phyloP scores from a whole-genome alignment of 495 filamentous ascomycete genomes.

The Astrothelium subdiscretum region DNA sequence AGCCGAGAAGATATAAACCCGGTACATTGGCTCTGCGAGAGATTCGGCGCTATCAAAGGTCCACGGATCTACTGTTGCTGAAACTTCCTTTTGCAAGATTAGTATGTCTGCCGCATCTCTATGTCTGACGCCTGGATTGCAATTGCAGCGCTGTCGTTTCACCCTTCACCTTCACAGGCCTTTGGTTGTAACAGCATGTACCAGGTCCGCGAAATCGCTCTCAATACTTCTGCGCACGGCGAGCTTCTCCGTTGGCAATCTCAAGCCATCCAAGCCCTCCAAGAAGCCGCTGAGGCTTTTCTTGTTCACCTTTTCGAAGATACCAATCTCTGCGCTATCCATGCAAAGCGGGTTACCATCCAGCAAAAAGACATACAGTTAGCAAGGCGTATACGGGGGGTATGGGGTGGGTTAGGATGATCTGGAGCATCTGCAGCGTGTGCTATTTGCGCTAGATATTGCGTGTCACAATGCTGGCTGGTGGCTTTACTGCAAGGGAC shows the following conservation, averaged over 20 bases:
- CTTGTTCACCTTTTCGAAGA: constrained; percentile 92
- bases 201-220: constrained; percentile 75
- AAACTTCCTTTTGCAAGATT: constrained; percentile 83
- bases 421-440: neutral
- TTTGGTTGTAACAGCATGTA: neutral
- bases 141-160: too few relatives aligned
- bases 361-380: constrained; percentile 97
- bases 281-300: constrained; percentile 88
- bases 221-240: constrained; percentile 37
- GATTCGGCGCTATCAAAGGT: constrained; percentile 74
- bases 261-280: constrained; percentile 77
- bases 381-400: constrained; percentile 68
- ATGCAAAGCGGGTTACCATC: constrained; percentile 92
- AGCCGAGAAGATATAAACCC: constrained; percentile 59
- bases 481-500: too few relatives aligned
- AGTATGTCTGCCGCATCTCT: constrained; percentile 31
- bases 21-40: constrained; percentile 78
- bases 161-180: too few relatives aligned
- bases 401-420: constrained; percentile 49
- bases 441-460: neutral
- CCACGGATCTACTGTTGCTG: constrained; percentile 64
- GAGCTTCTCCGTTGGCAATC: constrained; percentile 75
- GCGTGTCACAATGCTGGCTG: too few relatives aligned
- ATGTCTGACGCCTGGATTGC: neutral
- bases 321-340: constrained; percentile 87